Evolutionary conservation across 2,329 filamentous ascomycete genomes (phyloP), one percentile per base, ranked within the genome.

Genomic region (Stachybotrys chlorohalonatus): DNA sequence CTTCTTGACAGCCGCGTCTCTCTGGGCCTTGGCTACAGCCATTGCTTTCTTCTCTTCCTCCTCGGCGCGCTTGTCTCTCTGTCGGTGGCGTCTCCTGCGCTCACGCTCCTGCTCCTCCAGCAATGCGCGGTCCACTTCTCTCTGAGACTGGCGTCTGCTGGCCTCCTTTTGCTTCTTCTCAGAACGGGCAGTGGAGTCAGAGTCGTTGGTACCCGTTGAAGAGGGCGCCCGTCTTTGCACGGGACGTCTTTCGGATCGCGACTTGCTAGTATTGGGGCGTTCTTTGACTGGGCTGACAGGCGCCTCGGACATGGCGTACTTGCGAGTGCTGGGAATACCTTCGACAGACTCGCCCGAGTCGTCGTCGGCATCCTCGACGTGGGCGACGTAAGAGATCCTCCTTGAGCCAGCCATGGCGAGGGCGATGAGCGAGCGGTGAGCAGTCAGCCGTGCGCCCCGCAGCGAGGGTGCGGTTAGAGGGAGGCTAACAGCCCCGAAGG

Each of bases 321-420:
- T 65, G 32, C 70, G 68, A 49, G 69, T 73, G 56, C 69, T 67
- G 57, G 64, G 65, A 17, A 70, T 71, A 49, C 72, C 73, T 58
- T 68, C 68, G 47, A 73, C 64, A 42, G 71, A 66, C 53, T 74
- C 75, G 47, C 72, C 76, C 11, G 71, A 68, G 52, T 81, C 78
- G 60, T 81, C 77, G 62, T 81, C 76, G 50, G 70, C 76, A 54
- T 81, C 80, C 64, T 82, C 74, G 55, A 79, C 70, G 63, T 74
- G 75, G 55, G 74, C 73, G 54, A 75, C 68, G 61, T 68, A 59
- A 50, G 65, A 62, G 56, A 56, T 59, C 52, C 57, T 61, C 60
- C 67, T 64, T 55, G 75, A 69, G 77, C 17, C n/a, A 24, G 46
- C 46, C 46, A 47, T 47, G 46, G 46, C 46, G 17, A 81, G 81